Base-by-base conservation (phyloP, 2,329 filamentous ascomycete genomes). In the Xylariaceae sp. region DNA sequence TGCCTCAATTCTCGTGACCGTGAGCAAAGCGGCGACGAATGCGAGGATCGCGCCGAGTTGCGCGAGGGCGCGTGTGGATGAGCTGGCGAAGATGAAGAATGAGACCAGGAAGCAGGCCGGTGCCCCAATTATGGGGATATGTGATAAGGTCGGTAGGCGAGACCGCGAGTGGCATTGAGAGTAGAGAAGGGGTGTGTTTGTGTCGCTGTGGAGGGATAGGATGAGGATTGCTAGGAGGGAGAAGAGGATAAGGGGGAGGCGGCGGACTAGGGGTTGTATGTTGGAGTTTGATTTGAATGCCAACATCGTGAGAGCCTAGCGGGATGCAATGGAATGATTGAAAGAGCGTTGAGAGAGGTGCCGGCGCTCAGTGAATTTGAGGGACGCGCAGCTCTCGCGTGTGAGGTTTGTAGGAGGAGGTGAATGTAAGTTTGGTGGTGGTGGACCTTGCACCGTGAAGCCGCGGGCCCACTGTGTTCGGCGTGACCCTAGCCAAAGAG, bases 101-200 rank as follows among this genome's bases (percentile, higher is more conserved):
- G 71, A 73, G 59, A 77, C 66, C 49, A 77, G 61, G 62, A 75
- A 79, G 64, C 77, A 80, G 27, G 68, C 51, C 14, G 74, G 72
- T 2, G 74, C 66, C 35, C 75, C 75, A 19, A 80, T 46, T 39
- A 72, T 51, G 6, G 75, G 75, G 2, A 76, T 58, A n/a, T 62
- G 69, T 41, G 71, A 72, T 18, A 80, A 60, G 15, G 45, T 66
- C 11, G 73, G 74, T 18, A 79, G 59, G 14, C 72, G 72, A 9
- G 74, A 63, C 51, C 65, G 72, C 2, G 77, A 67, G 60, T 78
- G 72, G 64, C 77, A 80, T 57, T 79, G 76, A 39, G 75, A 78
- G 66, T 73, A 78, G 51, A 80, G 74, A 53, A 78, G 66, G 15
- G 74, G 71, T 48, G 73, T 66, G 68, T 79, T 76, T 62, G 77